Evolutionary conservation across 352 stramenopile genomes (phyloP).

Genomic region (Globisporangium apiculatum): DNA sequence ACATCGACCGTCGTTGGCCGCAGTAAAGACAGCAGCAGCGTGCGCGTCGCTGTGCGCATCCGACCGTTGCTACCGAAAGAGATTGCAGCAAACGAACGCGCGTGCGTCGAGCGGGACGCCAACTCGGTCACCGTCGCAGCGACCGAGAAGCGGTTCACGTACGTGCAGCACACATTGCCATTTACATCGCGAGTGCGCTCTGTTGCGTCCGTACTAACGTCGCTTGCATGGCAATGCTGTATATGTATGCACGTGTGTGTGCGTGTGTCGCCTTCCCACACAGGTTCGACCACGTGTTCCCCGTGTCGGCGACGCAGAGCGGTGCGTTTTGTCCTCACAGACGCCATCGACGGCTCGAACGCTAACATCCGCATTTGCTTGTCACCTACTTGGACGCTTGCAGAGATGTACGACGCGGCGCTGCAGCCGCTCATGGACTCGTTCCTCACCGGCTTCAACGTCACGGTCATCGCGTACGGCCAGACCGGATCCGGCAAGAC

Average conservation of each 20-base stretch:
- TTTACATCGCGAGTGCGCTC: no score
- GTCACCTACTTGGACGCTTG: neutral
- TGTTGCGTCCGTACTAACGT: no score
- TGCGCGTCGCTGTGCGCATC: slow-evolving; percentile 73
- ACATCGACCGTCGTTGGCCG: neutral
- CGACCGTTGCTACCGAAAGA: slow-evolving; percentile 76
- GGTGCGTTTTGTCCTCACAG: slow-evolving; percentile 14
- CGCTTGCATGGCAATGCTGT: neutral
- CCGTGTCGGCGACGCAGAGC: slow-evolving; percentile 36
- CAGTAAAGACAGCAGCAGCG: slow-evolving; percentile 49
- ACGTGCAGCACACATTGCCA: slow-evolving; percentile 9
- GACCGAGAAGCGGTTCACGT: slow-evolving; percentile 60
- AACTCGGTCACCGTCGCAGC: slow-evolving; percentile 32
- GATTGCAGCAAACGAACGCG: slow-evolving; percentile 37
- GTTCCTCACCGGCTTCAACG: slow-evolving; percentile 87
- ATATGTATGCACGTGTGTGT: no score
- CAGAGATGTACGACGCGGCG: slow-evolving; percentile 64
- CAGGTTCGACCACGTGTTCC: slow-evolving; percentile 83
- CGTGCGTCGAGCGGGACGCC: slow-evolving; percentile 31
- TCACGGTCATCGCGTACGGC: slow-evolving; percentile 83
- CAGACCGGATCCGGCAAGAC: slow-evolving; percentile 85
- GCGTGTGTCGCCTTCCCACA: no score
- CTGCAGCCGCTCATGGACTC: slow-evolving; percentile 73
- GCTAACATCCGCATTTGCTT: neutral
- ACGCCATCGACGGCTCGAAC: no score